Evolutionary conservation across 768 basidiomycete genomes (phyloP).

Genomic region (Boletus sensibilis): DNA sequence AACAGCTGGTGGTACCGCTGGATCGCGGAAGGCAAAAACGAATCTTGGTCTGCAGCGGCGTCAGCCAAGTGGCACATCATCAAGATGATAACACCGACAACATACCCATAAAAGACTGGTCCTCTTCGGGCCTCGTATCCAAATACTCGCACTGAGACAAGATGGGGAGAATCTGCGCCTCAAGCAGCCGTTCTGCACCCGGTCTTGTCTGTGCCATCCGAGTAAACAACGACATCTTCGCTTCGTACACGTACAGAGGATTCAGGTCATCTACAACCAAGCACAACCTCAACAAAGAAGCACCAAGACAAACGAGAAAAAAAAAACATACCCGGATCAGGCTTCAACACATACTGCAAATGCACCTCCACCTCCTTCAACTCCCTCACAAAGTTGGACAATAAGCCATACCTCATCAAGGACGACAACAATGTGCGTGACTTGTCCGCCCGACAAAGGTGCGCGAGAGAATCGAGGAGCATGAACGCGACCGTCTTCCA

Average conservation of each 20-base stretch:
- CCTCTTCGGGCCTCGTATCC: slow-evolving; percentile 79
- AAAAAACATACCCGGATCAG: slow-evolving; percentile 75
- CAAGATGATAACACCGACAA: background rate
- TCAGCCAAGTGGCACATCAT: background rate
- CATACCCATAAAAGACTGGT: slow-evolving; percentile 79
- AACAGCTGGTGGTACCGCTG: slow-evolving; percentile 90
- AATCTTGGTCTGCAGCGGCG: slow-evolving; percentile 60
- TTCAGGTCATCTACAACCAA: slow-evolving; percentile 73
- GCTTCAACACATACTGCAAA: slow-evolving; percentile 74
- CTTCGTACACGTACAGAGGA: slow-evolving; percentile 89
- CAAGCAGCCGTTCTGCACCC: slow-evolving; percentile 84
- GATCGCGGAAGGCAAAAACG: slow-evolving; percentile 85
- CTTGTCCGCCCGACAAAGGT: slow-evolving; percentile 68
- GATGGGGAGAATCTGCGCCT: slow-evolving; percentile 69
- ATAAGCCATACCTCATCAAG: slow-evolving; percentile 70
- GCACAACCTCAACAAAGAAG: background rate
- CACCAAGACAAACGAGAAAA: background rate
- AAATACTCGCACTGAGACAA: slow-evolving; percentile 86
- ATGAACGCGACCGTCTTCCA: slow-evolving; percentile 97
- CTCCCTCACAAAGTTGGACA: slow-evolving; percentile 78
- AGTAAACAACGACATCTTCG: slow-evolving; percentile 88
- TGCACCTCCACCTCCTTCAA: slow-evolving; percentile 80
- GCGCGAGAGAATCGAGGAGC: slow-evolving; percentile 77
- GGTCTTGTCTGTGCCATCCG: slow-evolving; percentile 78
- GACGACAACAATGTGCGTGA: slow-evolving; percentile 58